Percentiles rank a stretch among this genome's conserved stretches.
phyloP scores from a whole-genome alignment of 495 filamentous ascomycete species.

The Penicillium pulvis region DNA sequence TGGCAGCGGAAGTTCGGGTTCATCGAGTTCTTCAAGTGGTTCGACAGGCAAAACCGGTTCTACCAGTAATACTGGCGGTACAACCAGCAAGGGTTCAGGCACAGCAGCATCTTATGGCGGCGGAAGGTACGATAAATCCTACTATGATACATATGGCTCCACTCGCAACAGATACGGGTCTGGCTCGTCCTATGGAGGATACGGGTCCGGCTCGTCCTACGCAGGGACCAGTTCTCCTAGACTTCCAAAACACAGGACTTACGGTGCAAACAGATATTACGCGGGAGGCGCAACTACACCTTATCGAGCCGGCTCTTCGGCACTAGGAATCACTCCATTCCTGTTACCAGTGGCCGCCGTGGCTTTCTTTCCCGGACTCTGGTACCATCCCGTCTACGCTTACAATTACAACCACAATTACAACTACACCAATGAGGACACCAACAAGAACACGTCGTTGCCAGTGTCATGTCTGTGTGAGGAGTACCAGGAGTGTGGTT shows the following conservation, averaged over 20 bases:
- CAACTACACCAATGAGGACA: constrained; percentile 50
- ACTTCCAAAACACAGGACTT: constrained; percentile 27
- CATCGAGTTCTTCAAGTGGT: constrained; percentile 25
- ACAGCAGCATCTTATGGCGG: constrained; percentile 18
- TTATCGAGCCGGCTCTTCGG: constrained; percentile 66
- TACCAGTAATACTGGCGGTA: constrained; percentile 59
- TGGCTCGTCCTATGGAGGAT: constrained; percentile 55
- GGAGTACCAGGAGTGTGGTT: constrained; percentile 71
- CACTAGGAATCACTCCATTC: constrained; percentile 59
- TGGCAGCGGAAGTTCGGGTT: constrained; percentile 26
- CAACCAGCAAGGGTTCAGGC: constrained; percentile 42
- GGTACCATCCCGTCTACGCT: constrained; percentile 53
- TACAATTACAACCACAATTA: constrained; percentile 70
- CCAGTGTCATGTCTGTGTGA: constrained; percentile 77
- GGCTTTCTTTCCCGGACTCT: constrained; percentile 60
- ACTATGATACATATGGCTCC: constrained; percentile 5
- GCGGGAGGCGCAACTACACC: constrained; percentile 73
- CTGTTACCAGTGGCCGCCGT: constrained; percentile 59
- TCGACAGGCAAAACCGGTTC: constrained; percentile 26
- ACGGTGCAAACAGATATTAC: constrained; percentile 73
- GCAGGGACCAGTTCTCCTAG: background rate
- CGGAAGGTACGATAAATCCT: constrained; percentile 21
- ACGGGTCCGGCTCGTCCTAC: constrained; percentile 38
- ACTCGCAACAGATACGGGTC: constrained; percentile 14
- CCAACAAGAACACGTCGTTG: constrained; percentile 63